phyloP scores from a whole-genome alignment of 768 basidiomycete species.

The Candolleomyces eurysporus region DNA sequence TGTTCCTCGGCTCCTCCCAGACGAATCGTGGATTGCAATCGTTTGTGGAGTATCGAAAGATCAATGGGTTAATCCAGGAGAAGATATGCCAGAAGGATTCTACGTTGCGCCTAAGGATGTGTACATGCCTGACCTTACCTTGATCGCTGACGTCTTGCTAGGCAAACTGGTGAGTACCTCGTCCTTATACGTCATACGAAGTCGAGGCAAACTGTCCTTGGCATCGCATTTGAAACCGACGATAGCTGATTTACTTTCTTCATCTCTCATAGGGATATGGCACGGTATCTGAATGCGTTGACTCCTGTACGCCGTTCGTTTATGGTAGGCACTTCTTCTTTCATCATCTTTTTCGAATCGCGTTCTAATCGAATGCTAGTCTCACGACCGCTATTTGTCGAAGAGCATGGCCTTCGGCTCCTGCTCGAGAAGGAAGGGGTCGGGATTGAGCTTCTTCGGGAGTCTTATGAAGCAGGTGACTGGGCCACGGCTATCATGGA shows the following conservation, averaged over 20 bases:
- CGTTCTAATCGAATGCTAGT: slow-evolving; percentile 36
- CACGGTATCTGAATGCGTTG: slow-evolving; percentile 77
- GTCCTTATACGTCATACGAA: neutral
- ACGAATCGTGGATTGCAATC: slow-evolving; percentile 72
- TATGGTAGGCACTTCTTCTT: slow-evolving; percentile 49
- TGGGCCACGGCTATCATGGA: slow-evolving; percentile 61
- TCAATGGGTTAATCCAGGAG: slow-evolving; percentile 39
- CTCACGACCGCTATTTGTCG: slow-evolving; percentile 75
- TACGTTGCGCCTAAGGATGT: slow-evolving; percentile 75
- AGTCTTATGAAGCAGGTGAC: slow-evolving; percentile 67
- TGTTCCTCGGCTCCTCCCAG: slow-evolving; percentile 53
- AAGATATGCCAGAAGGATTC: slow-evolving; percentile 61
- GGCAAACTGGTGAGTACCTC: slow-evolving; percentile 68
- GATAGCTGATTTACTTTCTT: neutral
- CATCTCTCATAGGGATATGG: slow-evolving; percentile 61
- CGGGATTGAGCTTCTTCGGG: slow-evolving; percentile 64
- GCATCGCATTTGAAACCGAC: neutral
- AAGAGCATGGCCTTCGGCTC: slow-evolving; percentile 73
- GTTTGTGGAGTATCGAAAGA: slow-evolving; percentile 73
- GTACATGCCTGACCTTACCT: slow-evolving; percentile 82
- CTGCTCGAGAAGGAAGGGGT: slow-evolving; percentile 63
- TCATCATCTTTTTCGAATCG: slow-evolving; percentile 1
- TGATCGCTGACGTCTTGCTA: slow-evolving; percentile 68
- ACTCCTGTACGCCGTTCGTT: slow-evolving; percentile 73
- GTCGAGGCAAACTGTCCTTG: neutral